Evolutionary conservation across 2,329 filamentous ascomycete genomes (phyloP), one percentile per base, ranked within the genome.

Genomic region (Colletotrichum truncatum): DNA sequence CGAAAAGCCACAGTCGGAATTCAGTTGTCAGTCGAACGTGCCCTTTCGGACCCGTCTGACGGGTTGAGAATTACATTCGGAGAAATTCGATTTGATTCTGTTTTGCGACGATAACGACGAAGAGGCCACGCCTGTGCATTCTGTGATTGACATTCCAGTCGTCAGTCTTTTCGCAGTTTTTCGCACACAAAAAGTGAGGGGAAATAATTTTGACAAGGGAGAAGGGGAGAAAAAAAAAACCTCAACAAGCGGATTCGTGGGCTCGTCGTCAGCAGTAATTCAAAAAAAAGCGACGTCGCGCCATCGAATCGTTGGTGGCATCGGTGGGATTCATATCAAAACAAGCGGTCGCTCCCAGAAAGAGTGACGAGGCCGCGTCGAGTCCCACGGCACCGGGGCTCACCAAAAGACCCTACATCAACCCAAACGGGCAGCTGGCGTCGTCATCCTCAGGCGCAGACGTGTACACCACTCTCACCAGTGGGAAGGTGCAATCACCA

Each of bases 361-460:
- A 36, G 25, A 61, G 56, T 64, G 56, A 64, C 61, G 61, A 65
- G 46, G 32, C 61, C 45, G 36, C 30, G 12, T 53, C 25, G 30
- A 53, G 46, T 60, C 46, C 23, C 48, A 60, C 14, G 8, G 25
- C 25, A 36, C 28, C 30, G 18, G 39, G 53, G 41, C 53, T 23
- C 18, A 34, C 18, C 28, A 36, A 43, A 57, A 26, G 12, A 45
- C 38, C 4, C 6, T 49, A 10, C 39, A 18, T 25, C 23, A 16
- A 26, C 63, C 58, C 41, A 63, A 66, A 64, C 36, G 38, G 51
- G 63, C 51, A 66, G 64, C 26, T 53, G 64, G 64, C 64, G 63
- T 66, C 64, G 64, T 66, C 64, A 66, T 58, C 64, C 59, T 64
- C 45, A 66, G 64, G 59, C 43, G 52, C 52, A 64, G 59, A 64